Base-by-base conservation (phyloP, 1,284 basidiomycete species). In the Filobasidium uniguttulatum region DNA sequence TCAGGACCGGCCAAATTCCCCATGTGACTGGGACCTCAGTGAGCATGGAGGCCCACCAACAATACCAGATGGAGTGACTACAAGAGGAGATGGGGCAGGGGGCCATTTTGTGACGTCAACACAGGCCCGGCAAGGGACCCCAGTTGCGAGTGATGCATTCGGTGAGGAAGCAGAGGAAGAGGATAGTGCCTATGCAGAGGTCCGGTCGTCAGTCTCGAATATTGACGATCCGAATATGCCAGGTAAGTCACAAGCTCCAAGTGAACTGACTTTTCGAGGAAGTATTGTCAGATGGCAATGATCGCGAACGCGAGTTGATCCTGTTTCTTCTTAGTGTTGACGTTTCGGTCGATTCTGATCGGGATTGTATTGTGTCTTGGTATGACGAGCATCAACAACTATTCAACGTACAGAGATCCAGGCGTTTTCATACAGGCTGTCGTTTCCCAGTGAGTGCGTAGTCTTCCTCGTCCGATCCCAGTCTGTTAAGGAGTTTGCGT, bases 151-250 rank as follows among this genome's bases (percentile, higher is more conserved):
- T n/a, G n/a, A n/a, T n/a, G n/a, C n/a, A n/a, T n/a, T n/a, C n/a
- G n/a, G n/a, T n/a, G n/a, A n/a, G n/a, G n/a, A n/a, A n/a, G n/a
- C n/a, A n/a, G 89, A 94, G 54, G n/a, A n/a, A n/a, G 93, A 97
- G 68, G 94, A 98, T 66, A 91, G 86, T 58, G 93, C 93, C 0
- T 99, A 85, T 70, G 84, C 89, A 0, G 94, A 98, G 72, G 90
- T 96, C 3, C 79, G 93, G 34, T 91, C 91, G 0, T 88, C 86
- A 1, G 94, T 98, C 9, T 94, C 90, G 37, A 97, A 97, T 62
- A 83, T 91, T 55, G 90, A 96, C 64, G 89, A 94, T 67, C 82
- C 85, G n/a, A 86, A 90, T 54, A 94, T 94, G 87, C 89, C 89
- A 3, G 65, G 69, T 68, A 46, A 53, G 62, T 56, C 8, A 4